Base-by-base conservation (phyloP, 148 eudicot genomes). In the Agrostemma githago region DNA sequence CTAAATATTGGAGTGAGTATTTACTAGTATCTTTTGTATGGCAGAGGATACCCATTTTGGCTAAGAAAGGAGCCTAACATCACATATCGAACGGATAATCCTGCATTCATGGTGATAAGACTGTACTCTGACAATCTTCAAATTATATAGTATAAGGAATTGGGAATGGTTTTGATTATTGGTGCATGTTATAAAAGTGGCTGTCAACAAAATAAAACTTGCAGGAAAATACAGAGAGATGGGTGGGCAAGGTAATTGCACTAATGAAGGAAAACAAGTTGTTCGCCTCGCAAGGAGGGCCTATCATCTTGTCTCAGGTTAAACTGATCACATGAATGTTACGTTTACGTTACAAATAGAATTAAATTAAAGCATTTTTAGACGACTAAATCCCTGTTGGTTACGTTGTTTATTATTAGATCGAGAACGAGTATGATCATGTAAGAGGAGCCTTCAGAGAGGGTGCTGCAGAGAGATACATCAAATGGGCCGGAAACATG, bases 31-130 rank as follows among this genome's bases (percentile, higher is more conserved):
- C 34, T 37, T 26, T 53, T 6, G n/a, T 78, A 71, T 79, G 54
- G 57, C 86, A 93, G 98, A 77, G 98, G 98, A 77, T 85, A 90
- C 43, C 98, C 98, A 40, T 90, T 75, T 59, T 93, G 96, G 98
- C 74, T 93, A 56, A 83, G 83, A 78, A 90, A 86, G 66, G 86
- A 87, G 59, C 86, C 84, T 2, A 67, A 79, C 60, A 89, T 93
- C 56, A 81, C 76, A 67, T 93, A 86, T 76, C 84, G 98, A 64
- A 79, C 93, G 9, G 83, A 90, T 74, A 93, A 93, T 39, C 86
- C 83, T 44, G 82, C 84, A 43, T 93, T 78, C 82, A 88, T 83
- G 95, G 97, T 92, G 77, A 80, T 17, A 46, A 46, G 34, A 26
- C 34, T 26, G 34, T 57, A 15, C 3, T 66, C 3, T n/a, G n/a